Percentiles rank a stretch among this genome's conserved stretches.
Evolutionary conservation across 2,329 filamentous ascomycete species (phyloP).

Genomic region (Trichophyton equinum): DNA sequence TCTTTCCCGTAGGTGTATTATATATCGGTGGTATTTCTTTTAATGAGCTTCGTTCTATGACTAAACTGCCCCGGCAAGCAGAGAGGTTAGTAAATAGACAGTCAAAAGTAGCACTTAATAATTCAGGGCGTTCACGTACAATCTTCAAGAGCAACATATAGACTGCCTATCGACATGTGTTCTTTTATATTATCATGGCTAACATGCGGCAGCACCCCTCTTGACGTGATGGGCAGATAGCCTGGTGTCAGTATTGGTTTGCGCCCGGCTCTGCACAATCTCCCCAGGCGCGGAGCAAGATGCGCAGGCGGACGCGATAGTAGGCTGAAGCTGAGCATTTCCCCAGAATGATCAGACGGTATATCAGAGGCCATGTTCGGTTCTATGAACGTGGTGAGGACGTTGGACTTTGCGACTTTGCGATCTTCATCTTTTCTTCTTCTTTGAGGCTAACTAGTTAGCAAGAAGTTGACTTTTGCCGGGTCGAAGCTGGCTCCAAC

Average conservation of each 20-base stretch:
- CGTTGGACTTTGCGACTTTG: not conserved
- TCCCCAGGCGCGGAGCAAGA: slow-evolving; percentile 52
- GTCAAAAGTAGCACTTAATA: not conserved
- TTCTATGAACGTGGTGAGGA: not conserved
- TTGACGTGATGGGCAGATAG: slow-evolving; percentile 66
- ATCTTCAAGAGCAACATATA: slow-evolving; percentile 81
- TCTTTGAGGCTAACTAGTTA: not conserved
- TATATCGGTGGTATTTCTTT: slow-evolving; percentile 41
- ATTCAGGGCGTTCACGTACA: slow-evolving; percentile 48
- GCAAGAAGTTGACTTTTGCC: not conserved
- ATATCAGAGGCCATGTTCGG: slow-evolving; percentile 16
- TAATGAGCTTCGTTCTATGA: slow-evolving; percentile 47
- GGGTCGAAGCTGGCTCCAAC: not conserved
- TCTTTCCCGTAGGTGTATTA: slow-evolving; percentile 31
- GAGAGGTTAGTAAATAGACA: slow-evolving; percentile 19
- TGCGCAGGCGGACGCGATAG: slow-evolving; percentile 23
- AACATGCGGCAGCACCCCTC: slow-evolving; percentile 76
- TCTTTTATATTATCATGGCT: slow-evolving; percentile 68
- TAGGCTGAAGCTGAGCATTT: slow-evolving; percentile 30
- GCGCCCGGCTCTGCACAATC: slow-evolving; percentile 50
- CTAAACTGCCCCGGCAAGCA: slow-evolving; percentile 36
- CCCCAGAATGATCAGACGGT: slow-evolving; percentile 19
- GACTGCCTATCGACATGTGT: slow-evolving; percentile 51
- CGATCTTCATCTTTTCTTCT: not conserved
- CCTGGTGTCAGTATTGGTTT: slow-evolving; percentile 67